Evolutionary conservation across 1,139 yeast genomes (phyloP).

Genomic region (Geotrichum armillariae): DNA sequence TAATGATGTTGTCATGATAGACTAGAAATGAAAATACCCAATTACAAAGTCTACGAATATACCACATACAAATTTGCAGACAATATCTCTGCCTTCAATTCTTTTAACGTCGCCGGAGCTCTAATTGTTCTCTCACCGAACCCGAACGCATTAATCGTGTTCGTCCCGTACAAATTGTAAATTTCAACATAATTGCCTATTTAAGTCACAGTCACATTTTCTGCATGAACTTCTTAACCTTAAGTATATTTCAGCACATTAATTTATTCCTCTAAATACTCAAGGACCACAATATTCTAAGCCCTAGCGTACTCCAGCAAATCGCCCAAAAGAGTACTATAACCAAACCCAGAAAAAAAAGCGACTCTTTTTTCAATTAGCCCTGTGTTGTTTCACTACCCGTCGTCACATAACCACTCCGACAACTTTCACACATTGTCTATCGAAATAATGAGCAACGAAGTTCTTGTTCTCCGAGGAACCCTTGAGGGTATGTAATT

Average conservation of each 20-base stretch:
- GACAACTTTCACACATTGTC: constrained; percentile 2
- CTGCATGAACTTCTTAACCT: not conserved
- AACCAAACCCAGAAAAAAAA: not conserved
- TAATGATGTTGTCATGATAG: no score
- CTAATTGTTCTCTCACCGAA: no score
- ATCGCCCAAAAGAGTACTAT: not conserved
- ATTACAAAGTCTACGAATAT: no score
- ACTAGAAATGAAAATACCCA: no score
- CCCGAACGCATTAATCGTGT: no score
- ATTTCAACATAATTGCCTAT: not conserved
- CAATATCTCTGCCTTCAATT: no score
- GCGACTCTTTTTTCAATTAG: not conserved
- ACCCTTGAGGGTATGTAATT: constrained; percentile 95
- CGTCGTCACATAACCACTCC: constrained; percentile 13
- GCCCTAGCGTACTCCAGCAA: not conserved
- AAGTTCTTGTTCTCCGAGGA: constrained; percentile 99
- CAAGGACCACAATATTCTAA: not conserved
- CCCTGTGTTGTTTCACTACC: constrained; percentile 1
- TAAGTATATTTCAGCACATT: not conserved
- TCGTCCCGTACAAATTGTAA: no score
- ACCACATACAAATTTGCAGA: no score
- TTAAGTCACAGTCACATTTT: not conserved
- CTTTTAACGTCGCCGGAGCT: no score
- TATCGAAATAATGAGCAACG: constrained; percentile 42
- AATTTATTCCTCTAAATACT: not conserved